These are phyloP conservation scores for Candida vaughaniae DNA, from an alignment of 805 yeast species.

Conservation along the genomic window DNA sequence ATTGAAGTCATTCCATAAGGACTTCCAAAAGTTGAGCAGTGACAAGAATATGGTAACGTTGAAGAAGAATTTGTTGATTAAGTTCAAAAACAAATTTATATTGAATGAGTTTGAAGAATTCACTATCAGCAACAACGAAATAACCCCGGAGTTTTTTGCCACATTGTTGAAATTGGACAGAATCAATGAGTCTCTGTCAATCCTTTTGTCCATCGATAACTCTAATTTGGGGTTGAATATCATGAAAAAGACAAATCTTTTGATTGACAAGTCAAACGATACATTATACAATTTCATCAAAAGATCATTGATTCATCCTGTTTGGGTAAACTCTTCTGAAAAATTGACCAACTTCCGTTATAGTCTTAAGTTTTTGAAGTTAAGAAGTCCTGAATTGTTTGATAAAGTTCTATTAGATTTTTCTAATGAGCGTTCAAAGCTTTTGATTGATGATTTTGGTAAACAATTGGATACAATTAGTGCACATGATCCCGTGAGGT, in stretches of 20 bases:
- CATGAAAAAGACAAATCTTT: slow-evolving; percentile 53
- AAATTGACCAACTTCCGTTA: slow-evolving; percentile 28
- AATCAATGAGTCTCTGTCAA: slow-evolving; percentile 67
- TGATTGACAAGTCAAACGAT: slow-evolving; percentile 43
- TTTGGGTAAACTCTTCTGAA: slow-evolving; percentile 24
- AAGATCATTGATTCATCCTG: slow-evolving; percentile 31
- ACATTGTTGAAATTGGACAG: slow-evolving; percentile 59
- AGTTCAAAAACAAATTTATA: slow-evolving; percentile 62
- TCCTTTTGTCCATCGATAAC: slow-evolving; percentile 62
- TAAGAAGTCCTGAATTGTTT: slow-evolving; percentile 48
- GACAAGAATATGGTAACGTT: slow-evolving; percentile 37
- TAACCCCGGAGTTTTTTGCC: slow-evolving; percentile 55
- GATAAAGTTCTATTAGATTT: slow-evolving; percentile 60
- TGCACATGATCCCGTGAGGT: slow-evolving; percentile 79
- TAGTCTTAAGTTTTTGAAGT: slow-evolving; percentile 28
- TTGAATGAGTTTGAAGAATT: slow-evolving; percentile 71
- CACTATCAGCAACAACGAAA: slow-evolving; percentile 46
- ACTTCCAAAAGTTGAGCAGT: slow-evolving; percentile 25
- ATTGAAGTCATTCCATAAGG: slow-evolving; percentile 22
- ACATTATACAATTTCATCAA: slow-evolving; percentile 30
- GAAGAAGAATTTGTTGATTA: slow-evolving; percentile 51
- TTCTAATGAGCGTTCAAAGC: slow-evolving; percentile 66
- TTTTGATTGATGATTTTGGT: slow-evolving; percentile 64
- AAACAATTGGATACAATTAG: slow-evolving; percentile 23
- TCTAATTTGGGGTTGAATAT: slow-evolving; percentile 64